A percentile compares a stretch with the other conserved stretches of the same genome.
Evolutionary conservation across 2,329 filamentous ascomycete genomes (phyloP).

Genomic region (Pyricularia pennisetigena): DNA sequence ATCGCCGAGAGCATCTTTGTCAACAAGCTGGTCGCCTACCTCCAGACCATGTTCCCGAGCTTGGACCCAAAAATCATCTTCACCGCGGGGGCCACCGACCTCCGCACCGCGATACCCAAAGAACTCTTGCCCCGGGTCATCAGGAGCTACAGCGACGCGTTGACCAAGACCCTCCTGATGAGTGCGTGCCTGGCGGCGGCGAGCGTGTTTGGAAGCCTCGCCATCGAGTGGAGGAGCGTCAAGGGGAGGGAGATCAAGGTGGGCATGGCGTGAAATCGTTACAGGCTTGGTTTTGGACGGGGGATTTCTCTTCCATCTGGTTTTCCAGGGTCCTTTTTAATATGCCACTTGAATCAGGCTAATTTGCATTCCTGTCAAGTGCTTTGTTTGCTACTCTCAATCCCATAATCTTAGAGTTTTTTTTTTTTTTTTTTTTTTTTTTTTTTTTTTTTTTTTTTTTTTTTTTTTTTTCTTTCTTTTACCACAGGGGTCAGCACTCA

Average conservation of each 20-base stretch:
- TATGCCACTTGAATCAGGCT: too few relatives aligned
- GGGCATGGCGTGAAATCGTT: slow-evolving; percentile 4
- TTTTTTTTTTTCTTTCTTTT: too few relatives aligned
- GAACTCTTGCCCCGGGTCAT: slow-evolving; percentile 13
- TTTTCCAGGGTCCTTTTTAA: too few relatives aligned
- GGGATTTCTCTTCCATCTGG: too few relatives aligned
- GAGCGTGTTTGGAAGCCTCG: slow-evolving; percentile 19
- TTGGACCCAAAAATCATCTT: slow-evolving; percentile 14
- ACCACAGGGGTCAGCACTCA: too few relatives aligned
- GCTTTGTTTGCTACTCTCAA: too few relatives aligned
- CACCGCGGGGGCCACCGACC: slow-evolving; percentile 15
- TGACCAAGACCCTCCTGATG: slow-evolving; percentile 21
- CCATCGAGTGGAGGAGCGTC: slow-evolving; percentile 34
- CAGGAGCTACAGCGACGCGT: slow-evolving; percentile 22
- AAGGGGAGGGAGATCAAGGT: slow-evolving; percentile 20
- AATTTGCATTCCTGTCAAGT: too few relatives aligned
- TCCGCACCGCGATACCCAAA: slow-evolving; percentile 9
- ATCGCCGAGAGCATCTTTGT: slow-evolving; percentile 31
- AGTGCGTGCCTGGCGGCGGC: slow-evolving; percentile 25
- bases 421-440: too few relatives aligned
- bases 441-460: too few relatives aligned
- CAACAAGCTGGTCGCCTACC: slow-evolving; percentile 23
- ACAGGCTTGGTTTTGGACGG: background rate
- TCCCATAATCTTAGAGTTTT: background rate
- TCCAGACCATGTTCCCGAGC: slow-evolving; percentile 16